Percentiles rank a stretch among this genome's conserved stretches.
Conservation (phyloP, 495 filamentous ascomycete species). For the Talaromyces nanjingensis region DNA sequence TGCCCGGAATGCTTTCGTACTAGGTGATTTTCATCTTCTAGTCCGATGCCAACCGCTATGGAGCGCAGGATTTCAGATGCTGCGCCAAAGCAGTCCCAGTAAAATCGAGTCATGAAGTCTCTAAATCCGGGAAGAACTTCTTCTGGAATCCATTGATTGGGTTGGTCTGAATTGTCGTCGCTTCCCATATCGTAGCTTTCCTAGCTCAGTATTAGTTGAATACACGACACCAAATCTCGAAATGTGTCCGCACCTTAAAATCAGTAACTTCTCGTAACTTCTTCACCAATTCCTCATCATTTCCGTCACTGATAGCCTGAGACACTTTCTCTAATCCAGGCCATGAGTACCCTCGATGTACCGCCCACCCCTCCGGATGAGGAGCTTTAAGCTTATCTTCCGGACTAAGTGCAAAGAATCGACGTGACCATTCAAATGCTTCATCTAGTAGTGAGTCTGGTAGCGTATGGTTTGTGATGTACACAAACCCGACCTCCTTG, state of each 20-base stretch:
- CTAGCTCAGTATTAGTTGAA: slow-evolving; percentile 10
- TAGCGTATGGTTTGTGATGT: slow-evolving; percentile 12
- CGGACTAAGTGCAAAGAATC: slow-evolving; percentile 27
- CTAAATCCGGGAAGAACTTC: slow-evolving; percentile 52
- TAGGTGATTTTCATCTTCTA: slow-evolving; percentile 45
- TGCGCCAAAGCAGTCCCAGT: slow-evolving; percentile 29
- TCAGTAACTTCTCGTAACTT: slow-evolving; percentile 8
- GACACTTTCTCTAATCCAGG: background rate
- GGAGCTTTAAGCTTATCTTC: slow-evolving; percentile 33
- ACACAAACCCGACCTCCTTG: slow-evolving; percentile 12
- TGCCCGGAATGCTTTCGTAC: slow-evolving; percentile 46
- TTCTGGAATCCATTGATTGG: slow-evolving; percentile 55
- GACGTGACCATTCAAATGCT: slow-evolving; percentile 11
- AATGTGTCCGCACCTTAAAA: slow-evolving; percentile 1
- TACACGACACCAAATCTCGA: background rate
- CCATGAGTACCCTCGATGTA: slow-evolving; percentile 3
- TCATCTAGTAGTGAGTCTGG: slow-evolving; percentile 10
- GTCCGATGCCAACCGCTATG: slow-evolving; percentile 32
- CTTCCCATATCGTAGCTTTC: slow-evolving; percentile 60
- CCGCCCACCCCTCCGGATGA: background rate
- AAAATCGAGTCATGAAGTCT: slow-evolving; percentile 46
- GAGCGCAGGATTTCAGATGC: slow-evolving; percentile 36
- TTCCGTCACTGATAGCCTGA: background rate
- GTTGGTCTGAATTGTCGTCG: slow-evolving; percentile 34
- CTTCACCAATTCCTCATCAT: slow-evolving; percentile 3